Conservation (phyloP, 1,284 basidiomycete genomes). For the Rhodotorula sp. region DNA sequence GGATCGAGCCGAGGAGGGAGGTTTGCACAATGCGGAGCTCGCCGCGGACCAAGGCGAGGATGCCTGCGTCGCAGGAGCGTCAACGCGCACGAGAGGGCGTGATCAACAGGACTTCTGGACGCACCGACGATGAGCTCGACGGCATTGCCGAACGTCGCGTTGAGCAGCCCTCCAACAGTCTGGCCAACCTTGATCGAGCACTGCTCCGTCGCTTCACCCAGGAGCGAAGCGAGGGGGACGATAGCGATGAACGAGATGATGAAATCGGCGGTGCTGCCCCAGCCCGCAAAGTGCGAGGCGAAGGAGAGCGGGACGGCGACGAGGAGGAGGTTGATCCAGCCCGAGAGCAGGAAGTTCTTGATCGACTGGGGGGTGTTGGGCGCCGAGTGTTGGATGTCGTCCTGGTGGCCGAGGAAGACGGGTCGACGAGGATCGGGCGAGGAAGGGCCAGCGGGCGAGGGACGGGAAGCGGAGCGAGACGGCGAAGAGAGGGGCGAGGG, state of each 20-base stretch:
- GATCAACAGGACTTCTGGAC: not conserved
- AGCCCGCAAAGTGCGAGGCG: conserved; percentile 55
- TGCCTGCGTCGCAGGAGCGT: not conserved
- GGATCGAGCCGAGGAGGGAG: conserved; percentile 56
- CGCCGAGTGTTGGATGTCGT: not conserved
- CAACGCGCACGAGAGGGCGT: not conserved
- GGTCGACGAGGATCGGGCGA: not conserved
- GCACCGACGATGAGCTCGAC: conserved; percentile 49
- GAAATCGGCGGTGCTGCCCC: conserved; percentile 74
- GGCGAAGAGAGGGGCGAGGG: not conserved
- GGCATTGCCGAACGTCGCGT: conserved; percentile 58
- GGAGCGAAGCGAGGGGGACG: conserved; percentile 69
- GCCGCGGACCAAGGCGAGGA: conserved; percentile 67
- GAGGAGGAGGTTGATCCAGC: conserved; percentile 74
- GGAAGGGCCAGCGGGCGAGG: not conserved
- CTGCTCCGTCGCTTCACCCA: conserved; percentile 84
- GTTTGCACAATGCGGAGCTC: conserved; percentile 77
- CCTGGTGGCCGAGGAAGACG: conserved; percentile 6
- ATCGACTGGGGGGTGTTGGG: conserved; percentile 55
- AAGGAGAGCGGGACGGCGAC: conserved; percentile 70
- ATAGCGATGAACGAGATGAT: conserved; percentile 80
- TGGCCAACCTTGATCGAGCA: conserved; percentile 62
- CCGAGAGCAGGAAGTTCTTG: conserved; percentile 65
- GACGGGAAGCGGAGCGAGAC: not conserved
- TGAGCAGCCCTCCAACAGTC: conserved; percentile 78